phyloP scores from a whole-genome alignment of 768 basidiomycete species.

The Hypsizygus marmoreus region DNA sequence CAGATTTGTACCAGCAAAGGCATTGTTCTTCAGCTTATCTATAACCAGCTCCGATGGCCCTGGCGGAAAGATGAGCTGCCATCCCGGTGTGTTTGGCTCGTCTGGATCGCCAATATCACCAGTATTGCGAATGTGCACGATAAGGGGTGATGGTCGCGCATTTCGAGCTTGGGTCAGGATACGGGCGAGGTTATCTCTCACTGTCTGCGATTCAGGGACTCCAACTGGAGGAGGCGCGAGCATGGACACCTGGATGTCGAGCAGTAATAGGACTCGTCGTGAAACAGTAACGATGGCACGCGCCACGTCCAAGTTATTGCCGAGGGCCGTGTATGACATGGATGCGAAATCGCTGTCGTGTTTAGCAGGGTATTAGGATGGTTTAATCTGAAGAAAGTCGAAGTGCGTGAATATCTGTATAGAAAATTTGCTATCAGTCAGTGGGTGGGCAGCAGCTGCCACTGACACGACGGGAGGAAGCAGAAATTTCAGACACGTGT shows the following conservation, averaged over 20 bases:
- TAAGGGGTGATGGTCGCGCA: constrained; percentile 49
- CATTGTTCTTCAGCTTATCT: constrained; percentile 73
- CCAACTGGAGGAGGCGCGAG: constrained; percentile 48
- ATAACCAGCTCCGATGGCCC: constrained; percentile 53
- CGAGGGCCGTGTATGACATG: constrained; percentile 6
- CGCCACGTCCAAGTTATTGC: constrained; percentile 5
- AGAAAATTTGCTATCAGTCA: background rate
- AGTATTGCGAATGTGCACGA: constrained; percentile 69
- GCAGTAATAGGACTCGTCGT: constrained; percentile 54
- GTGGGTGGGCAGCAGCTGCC: too few species aligned
- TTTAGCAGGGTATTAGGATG: background rate
- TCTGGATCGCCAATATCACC: constrained; percentile 65
- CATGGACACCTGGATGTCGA: constrained; percentile 58
- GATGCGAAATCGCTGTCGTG: background rate
- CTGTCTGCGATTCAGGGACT: constrained; percentile 45
- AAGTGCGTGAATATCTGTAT: background rate
- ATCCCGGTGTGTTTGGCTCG: constrained; percentile 55
- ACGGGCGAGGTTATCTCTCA: constrained; percentile 48
- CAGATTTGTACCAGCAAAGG: constrained; percentile 62
- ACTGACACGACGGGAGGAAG: too few species aligned
- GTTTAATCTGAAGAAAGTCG: background rate
- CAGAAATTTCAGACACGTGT: too few species aligned
- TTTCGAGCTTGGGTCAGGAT: constrained; percentile 55
- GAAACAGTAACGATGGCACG: constrained; percentile 15
- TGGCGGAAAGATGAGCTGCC: constrained; percentile 61